Conservation (phyloP, 169 alveolate species). For the Cryptosporidium canis region DNA sequence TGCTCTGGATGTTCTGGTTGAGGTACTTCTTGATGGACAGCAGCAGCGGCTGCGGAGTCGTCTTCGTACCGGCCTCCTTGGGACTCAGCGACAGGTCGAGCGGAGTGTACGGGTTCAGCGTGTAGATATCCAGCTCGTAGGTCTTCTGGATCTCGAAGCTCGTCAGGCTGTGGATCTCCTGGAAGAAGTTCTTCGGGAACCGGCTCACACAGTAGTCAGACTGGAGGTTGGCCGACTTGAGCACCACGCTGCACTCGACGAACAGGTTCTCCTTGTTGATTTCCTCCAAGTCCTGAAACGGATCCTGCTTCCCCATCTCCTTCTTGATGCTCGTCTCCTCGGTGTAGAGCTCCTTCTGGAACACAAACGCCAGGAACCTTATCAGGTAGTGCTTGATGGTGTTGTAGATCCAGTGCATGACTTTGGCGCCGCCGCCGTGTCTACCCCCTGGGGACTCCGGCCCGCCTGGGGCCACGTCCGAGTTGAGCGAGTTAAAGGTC, state of each 20-base stretch:
- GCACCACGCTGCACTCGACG: slow-evolving; percentile 3
- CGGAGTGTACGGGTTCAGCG: slow-evolving; percentile 40
- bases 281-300: neutral
- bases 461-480: neutral
- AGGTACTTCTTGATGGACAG: slow-evolving; percentile 6
- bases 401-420: slow-evolving; percentile 12
- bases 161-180: neutral
- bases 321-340: neutral
- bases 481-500: neutral
- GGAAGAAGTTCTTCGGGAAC: neutral
- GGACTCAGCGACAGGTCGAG: neutral
- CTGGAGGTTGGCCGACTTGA: neutral
- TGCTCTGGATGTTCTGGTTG: neutral
- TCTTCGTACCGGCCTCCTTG: neutral
- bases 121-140: slow-evolving; percentile 3
- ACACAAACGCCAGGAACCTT: neutral
- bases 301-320: neutral
- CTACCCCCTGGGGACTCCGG: neutral
- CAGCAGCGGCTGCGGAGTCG: slow-evolving; percentile 22
- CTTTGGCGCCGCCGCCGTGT: neutral
- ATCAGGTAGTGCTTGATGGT: slow-evolving; percentile 5
- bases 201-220: slow-evolving; percentile 26
- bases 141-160: neutral
- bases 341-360: neutral
- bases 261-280: slow-evolving; percentile 1